These are phyloP conservation scores for Globisporangium solare DNA, from an alignment of 352 stramenopile genomes.

Conservation along the genomic window DNA sequence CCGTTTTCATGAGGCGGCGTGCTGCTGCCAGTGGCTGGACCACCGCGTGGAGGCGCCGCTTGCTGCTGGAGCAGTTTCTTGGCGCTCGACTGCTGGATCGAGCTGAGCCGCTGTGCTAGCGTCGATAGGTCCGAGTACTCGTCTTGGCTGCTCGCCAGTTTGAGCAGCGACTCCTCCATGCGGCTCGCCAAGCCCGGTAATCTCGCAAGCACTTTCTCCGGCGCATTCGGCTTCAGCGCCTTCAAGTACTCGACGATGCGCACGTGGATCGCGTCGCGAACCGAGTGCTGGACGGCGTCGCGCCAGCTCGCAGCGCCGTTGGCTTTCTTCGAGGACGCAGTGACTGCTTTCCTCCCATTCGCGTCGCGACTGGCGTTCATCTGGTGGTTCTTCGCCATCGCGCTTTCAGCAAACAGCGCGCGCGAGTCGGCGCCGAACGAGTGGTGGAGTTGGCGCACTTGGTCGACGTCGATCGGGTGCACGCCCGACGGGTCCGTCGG, in stretches of 20 bases:
- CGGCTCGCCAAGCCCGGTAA: slow-evolving; percentile 94
- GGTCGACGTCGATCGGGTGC: slow-evolving; percentile 14
- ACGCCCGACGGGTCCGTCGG: slow-evolving; percentile 37
- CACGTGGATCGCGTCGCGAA: slow-evolving; percentile 42
- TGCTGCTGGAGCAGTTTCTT: slow-evolving; percentile 62
- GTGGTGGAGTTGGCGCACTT: slow-evolving; percentile 1
- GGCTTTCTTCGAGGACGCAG: slow-evolving; percentile 4
- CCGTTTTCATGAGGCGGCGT: not conserved
- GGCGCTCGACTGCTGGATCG: slow-evolving; percentile 69
- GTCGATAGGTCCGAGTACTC: slow-evolving; percentile 92
- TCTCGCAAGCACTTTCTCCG: slow-evolving; percentile 93
- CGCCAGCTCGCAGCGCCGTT: slow-evolving; percentile 19
- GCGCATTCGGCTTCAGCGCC: slow-evolving; percentile 92
- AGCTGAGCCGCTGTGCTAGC: slow-evolving; percentile 90
- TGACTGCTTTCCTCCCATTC: not conserved
- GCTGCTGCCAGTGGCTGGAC: not conserved
- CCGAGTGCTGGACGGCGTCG: slow-evolving; percentile 17
- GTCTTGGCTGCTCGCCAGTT: slow-evolving; percentile 57
- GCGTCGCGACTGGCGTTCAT: not conserved
- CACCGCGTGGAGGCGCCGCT: slow-evolving; percentile 10
- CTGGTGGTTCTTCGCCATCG: slow-evolving; percentile 7
- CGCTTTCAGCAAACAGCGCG: not conserved
- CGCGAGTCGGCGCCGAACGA: slow-evolving; percentile 1
- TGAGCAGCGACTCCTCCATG: slow-evolving; percentile 95
- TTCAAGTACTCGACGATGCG: slow-evolving; percentile 91